Conservation (phyloP, 106 monocot genomes). For the Allium fistulosum region DNA sequence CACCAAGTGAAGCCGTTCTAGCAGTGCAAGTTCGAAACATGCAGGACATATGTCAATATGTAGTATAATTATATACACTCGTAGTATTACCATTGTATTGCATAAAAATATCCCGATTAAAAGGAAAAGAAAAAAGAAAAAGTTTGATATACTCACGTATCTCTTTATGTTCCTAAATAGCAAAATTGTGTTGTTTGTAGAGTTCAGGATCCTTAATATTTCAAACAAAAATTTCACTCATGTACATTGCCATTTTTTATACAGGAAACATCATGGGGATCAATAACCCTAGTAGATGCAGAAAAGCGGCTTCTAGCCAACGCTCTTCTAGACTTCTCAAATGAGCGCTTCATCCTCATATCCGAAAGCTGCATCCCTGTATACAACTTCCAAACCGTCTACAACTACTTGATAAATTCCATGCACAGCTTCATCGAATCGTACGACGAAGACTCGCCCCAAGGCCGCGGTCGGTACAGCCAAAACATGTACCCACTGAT, state of each 20-base stretch:
- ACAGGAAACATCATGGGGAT: slow-evolving; percentile 24
- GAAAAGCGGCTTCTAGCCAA: slow-evolving; percentile 41
- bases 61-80: too few relatives aligned
- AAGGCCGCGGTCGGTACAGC: slow-evolving; percentile 35
- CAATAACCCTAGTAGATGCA: slow-evolving; percentile 30
- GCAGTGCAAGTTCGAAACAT: too few relatives aligned
- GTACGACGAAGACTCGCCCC: slow-evolving; percentile 34
- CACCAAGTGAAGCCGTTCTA: too few relatives aligned
- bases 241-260: neutral
- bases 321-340: slow-evolving; percentile 38
- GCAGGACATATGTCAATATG: too few relatives aligned
- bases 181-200: too few relatives aligned
- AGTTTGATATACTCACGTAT: too few relatives aligned
- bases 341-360: slow-evolving; percentile 33
- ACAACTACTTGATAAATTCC: slow-evolving; percentile 27
- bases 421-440: slow-evolving; percentile 33
- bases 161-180: too few relatives aligned
- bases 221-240: neutral
- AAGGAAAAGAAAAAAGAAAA: too few relatives aligned
- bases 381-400: slow-evolving; percentile 27
- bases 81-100: too few relatives aligned
- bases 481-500: slow-evolving; percentile 29
- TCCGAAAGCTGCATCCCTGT: slow-evolving; percentile 44
- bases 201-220: too few relatives aligned
- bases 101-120: too few relatives aligned